Evolutionary conservation across 768 basidiomycete species (phyloP).

Genomic region (Clitopilus passeckerianus): DNA sequence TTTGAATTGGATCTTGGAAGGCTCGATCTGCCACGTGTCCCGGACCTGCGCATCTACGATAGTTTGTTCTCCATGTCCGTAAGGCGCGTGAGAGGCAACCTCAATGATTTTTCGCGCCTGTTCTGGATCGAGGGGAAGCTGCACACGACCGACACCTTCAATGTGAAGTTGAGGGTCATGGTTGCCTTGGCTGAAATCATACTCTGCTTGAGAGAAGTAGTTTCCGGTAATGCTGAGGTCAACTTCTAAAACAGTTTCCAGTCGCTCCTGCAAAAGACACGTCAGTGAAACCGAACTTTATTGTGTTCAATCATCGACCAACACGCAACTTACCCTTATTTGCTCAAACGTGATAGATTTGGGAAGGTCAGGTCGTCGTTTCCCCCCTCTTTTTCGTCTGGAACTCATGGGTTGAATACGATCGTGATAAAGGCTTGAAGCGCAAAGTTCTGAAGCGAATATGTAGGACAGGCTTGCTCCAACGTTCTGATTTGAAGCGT

Average conservation of each 20-base stretch:
- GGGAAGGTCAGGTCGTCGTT: too few species aligned
- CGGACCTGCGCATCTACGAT: conserved; percentile 35
- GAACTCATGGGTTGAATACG: too few species aligned
- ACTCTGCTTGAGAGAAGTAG: not conserved
- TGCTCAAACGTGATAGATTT: too few species aligned
- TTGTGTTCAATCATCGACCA: too few species aligned
- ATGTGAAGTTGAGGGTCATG: not conserved
- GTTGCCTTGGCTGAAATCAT: not conserved
- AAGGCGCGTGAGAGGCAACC: conserved; percentile 31
- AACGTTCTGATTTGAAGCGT: too few species aligned
- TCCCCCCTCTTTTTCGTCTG: too few species aligned
- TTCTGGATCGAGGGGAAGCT: not conserved
- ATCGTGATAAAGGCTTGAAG: too few species aligned
- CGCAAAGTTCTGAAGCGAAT: too few species aligned
- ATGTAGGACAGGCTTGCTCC: too few species aligned
- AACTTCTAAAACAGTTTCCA: not conserved
- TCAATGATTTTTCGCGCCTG: conserved; percentile 31
- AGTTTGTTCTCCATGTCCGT: conserved; percentile 36
- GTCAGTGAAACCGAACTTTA: not conserved
- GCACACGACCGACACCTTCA: not conserved
- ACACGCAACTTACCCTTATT: too few species aligned
- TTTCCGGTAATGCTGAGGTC: not conserved
- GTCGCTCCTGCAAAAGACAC: not conserved
- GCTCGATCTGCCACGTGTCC: conserved; percentile 46
- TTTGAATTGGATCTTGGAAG: conserved; percentile 30